These are phyloP conservation scores for Arthroderma sp. DNA, from an alignment of 2,329 filamentous ascomycete genomes.

Conservation along the genomic window DNA sequence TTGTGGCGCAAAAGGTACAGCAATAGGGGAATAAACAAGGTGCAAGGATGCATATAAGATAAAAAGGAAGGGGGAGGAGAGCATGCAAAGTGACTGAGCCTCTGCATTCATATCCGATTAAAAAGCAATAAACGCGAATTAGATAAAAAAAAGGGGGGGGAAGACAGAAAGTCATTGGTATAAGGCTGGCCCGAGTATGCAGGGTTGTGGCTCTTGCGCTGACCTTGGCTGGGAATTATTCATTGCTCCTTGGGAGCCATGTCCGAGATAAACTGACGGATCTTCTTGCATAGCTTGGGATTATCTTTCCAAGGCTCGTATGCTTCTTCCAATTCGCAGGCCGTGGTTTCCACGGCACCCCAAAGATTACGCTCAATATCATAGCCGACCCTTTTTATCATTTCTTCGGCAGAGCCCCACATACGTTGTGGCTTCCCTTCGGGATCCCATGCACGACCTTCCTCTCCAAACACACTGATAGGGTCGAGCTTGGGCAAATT, in stretches of 20 bases:
- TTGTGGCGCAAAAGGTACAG: too few species aligned
- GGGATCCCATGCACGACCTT: slow-evolving; percentile 24
- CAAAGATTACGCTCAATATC: slow-evolving; percentile 28
- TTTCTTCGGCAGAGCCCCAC: slow-evolving; percentile 24
- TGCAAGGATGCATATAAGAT: too few species aligned
- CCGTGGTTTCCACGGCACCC: slow-evolving; percentile 29
- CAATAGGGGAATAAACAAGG: too few species aligned
- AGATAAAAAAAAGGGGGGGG: too few species aligned
- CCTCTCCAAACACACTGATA: slow-evolving; percentile 24
- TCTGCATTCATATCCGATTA: too few species aligned
- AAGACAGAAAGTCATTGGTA: too few species aligned
- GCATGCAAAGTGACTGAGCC: too few species aligned
- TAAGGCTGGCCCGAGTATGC: too few species aligned
- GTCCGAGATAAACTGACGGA: slow-evolving; percentile 9
- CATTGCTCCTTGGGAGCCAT: slow-evolving; percentile 2
- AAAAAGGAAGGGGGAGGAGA: too few species aligned
- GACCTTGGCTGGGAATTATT: too few species aligned
- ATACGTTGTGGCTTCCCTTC: slow-evolving; percentile 25
- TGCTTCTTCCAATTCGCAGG: slow-evolving; percentile 22
- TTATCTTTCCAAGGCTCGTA: slow-evolving; percentile 11
- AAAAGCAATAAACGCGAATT: too few species aligned
- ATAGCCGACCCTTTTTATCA: slow-evolving; percentile 24
- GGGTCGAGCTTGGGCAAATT: slow-evolving; percentile 32
- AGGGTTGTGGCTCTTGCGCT: too few species aligned
- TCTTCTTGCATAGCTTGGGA: slow-evolving; percentile 10